A percentile compares a stretch with the other conserved stretches of the same genome.
Evolutionary conservation across 1,284 basidiomycete species (phyloP).

Genomic region (Leccinum fallax): DNA sequence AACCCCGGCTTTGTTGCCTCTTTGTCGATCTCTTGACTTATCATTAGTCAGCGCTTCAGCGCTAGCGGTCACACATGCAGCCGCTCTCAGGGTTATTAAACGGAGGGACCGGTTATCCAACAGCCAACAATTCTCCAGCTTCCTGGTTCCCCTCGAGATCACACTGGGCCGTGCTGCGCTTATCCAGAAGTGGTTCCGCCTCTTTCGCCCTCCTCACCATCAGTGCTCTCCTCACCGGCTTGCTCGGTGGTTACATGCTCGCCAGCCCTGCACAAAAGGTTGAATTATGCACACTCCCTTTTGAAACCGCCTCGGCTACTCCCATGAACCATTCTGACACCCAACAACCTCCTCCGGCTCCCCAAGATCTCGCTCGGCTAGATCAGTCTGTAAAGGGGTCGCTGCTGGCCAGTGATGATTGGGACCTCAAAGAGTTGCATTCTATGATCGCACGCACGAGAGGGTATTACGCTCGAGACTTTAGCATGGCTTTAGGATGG

Average conservation of each 20-base stretch:
- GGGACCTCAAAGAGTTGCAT: slow-evolving; percentile 26
- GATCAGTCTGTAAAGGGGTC: slow-evolving; percentile 5
- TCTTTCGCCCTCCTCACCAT: slow-evolving; percentile 22
- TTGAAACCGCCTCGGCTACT: slow-evolving; percentile 3
- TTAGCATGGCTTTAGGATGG: slow-evolving; percentile 36
- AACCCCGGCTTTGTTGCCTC: too few relatives aligned
- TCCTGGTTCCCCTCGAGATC: slow-evolving; percentile 2
- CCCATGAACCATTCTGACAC: slow-evolving; percentile 1
- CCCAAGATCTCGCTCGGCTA: background rate
- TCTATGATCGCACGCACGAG: slow-evolving; percentile 25
- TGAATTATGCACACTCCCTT: slow-evolving; percentile 25
- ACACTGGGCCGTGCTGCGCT: slow-evolving; percentile 15
- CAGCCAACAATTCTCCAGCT: slow-evolving; percentile 19
- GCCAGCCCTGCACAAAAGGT: slow-evolving; percentile 14
- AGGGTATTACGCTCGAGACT: slow-evolving; percentile 38
- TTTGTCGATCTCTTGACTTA: too few relatives aligned
- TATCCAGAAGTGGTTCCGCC: slow-evolving; percentile 17
- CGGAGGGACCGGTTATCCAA: slow-evolving; percentile 18
- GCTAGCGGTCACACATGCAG: slow-evolving; percentile 1
- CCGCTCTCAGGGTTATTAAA: slow-evolving; percentile 6
- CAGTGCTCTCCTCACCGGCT: slow-evolving; percentile 24
- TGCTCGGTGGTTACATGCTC: slow-evolving; percentile 33
- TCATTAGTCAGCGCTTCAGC: too few relatives aligned
- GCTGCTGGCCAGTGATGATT: slow-evolving; percentile 21
- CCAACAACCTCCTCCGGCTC: background rate